Conservation (phyloP, 306 rosid species). For the Rosa persica region DNA sequence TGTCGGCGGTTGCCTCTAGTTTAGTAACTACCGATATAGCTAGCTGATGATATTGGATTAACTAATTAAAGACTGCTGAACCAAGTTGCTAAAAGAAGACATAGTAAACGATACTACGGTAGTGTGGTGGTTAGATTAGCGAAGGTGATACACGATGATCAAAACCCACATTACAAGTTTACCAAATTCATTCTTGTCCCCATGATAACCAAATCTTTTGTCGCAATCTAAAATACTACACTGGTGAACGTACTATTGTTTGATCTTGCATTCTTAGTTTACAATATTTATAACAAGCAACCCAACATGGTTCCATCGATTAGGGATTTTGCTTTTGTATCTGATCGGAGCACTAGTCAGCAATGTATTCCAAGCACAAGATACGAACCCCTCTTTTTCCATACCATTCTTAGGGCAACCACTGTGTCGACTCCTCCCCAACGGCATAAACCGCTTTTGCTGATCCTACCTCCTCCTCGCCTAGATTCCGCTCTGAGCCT, state of each 20-base stretch:
- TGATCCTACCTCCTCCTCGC: too few species aligned
- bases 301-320: too few species aligned
- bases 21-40: not conserved
- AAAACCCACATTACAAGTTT: not conserved
- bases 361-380: too few species aligned
- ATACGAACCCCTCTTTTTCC: too few species aligned
- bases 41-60: not conserved
- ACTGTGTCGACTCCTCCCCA: too few species aligned
- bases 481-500: too few species aligned
- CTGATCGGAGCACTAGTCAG: too few species aligned
- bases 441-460: too few species aligned
- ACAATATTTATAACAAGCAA: not conserved
- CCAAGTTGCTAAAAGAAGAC: not conserved
- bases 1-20: not conserved
- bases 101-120: not conserved
- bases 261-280: not conserved
- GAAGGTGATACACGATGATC: not conserved
- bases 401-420: too few species aligned
- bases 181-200: slow-evolving; percentile 7
- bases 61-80: not conserved
- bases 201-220: not conserved
- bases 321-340: too few species aligned
- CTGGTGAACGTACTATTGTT: not conserved
- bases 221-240: not conserved
- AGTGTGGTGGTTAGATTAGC: not conserved